A percentile compares a stretch with the other conserved stretches of the same genome.
Conservation (phyloP, 2,329 filamentous ascomycete genomes). For the Penicillium brevicompactum region DNA sequence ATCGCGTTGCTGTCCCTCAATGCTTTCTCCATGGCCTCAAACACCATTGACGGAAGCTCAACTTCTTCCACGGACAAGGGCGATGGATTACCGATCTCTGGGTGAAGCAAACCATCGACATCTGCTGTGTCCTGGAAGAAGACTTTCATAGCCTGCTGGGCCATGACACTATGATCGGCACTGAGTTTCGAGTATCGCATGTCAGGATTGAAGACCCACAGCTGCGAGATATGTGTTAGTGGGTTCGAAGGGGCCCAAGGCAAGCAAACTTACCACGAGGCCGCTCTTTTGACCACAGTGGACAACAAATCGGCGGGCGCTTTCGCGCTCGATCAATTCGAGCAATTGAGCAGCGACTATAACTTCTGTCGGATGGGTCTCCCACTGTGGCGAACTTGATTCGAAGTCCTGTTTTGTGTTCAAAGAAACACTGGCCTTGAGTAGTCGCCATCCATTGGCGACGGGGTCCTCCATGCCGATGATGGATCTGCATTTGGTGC, state of each 20-base stretch:
- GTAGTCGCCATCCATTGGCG: conserved; percentile 50
- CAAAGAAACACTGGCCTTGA: conserved; percentile 50
- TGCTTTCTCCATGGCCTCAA: conserved; percentile 36
- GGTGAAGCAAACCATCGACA: conserved; percentile 38
- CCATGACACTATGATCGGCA: conserved; percentile 31
- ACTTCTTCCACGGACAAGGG: conserved; percentile 54
- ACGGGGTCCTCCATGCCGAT: conserved; percentile 45
- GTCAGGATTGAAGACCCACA: conserved; percentile 65
- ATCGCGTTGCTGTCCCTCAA: conserved; percentile 46
- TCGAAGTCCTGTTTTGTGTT: conserved; percentile 17
- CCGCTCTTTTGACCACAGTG: conserved; percentile 38
- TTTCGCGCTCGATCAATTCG: conserved; percentile 57
- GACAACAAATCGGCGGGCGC: conserved; percentile 58
- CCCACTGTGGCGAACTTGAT: conserved; percentile 34
- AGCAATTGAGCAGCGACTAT: conserved; percentile 59
- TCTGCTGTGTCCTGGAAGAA: conserved; percentile 50
- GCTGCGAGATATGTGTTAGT: conserved; percentile 26
- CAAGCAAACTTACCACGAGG: conserved; percentile 36
- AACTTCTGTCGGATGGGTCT: conserved; percentile 37
- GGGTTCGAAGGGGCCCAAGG: not conserved
- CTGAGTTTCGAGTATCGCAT: conserved; percentile 57
- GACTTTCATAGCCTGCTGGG: conserved; percentile 58
- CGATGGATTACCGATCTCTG: conserved; percentile 39
- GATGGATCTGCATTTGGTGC: conserved; percentile 31
- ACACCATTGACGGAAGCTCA: conserved; percentile 40